These are phyloP conservation scores for Calvatia gigantea DNA, from an alignment of 768 basidiomycete species.

Conservation along the genomic window DNA sequence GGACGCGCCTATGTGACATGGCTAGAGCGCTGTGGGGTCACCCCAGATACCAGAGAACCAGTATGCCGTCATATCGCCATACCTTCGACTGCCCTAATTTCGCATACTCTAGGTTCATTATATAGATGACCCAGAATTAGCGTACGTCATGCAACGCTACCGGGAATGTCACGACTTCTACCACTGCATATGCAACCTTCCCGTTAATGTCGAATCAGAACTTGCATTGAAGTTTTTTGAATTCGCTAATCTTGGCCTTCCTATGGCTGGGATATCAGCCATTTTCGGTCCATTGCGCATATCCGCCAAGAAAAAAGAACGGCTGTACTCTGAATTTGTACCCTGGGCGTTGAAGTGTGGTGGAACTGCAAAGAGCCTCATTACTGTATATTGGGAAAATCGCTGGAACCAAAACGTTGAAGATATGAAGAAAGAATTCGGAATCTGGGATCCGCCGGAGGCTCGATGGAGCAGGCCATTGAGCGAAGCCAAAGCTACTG, in stretches of 20 bases:
- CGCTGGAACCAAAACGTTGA: conserved; percentile 83
- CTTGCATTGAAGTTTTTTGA: conserved; percentile 95
- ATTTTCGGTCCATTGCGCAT: conserved; percentile 78
- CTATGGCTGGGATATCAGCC: conserved; percentile 81
- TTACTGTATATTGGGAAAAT: conserved; percentile 95
- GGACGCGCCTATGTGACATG: conserved; percentile 86
- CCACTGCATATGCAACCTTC: conserved; percentile 86
- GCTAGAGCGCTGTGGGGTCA: conserved; percentile 84
- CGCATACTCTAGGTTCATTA: conserved; percentile 72
- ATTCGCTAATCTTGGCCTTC: conserved; percentile 86
- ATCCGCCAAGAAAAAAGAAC: conserved; percentile 44
- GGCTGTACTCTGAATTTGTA: conserved; percentile 77
- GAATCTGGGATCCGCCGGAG: conserved; percentile 80
- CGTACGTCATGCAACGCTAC: conserved; percentile 97
- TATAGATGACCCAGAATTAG: conserved; percentile 90
- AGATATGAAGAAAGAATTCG: conserved; percentile 82
- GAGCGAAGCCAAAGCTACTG: conserved; percentile 55
- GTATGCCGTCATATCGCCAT: conserved; percentile 37
- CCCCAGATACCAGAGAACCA: conserved; percentile 90
- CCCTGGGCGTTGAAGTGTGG: conserved; percentile 93
- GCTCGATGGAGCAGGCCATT: conserved; percentile 67
- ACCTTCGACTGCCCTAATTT: conserved; percentile 8
- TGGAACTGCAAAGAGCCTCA: conserved; percentile 65
- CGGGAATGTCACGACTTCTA: conserved; percentile 98
- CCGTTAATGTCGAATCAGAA: conserved; percentile 88